A percentile compares a stretch with the other conserved stretches of the same genome.
Conservation (phyloP, 345 rosid species). For the Lepidium sativum region DNA sequence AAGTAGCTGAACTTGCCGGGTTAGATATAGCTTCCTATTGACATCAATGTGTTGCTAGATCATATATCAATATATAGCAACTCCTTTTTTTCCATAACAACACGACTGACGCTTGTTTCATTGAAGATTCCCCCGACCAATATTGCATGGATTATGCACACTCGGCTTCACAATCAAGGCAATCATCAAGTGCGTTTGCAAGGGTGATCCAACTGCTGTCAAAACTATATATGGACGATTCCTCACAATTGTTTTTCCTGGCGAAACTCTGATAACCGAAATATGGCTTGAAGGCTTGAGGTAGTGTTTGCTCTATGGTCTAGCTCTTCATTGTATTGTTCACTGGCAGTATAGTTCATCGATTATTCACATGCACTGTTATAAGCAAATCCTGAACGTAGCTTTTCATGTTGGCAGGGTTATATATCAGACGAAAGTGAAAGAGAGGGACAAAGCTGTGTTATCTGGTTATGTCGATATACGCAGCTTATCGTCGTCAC, state of each 20-base stretch:
- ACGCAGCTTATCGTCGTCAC: slow-evolving; percentile 33
- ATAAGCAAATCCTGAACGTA: background rate
- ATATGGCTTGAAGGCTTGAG: slow-evolving; percentile 83
- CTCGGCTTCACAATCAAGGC: slow-evolving; percentile 83
- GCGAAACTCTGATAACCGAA: slow-evolving; percentile 68
- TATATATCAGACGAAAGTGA: slow-evolving; percentile 52
- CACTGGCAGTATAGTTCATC: background rate
- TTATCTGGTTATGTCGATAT: slow-evolving; percentile 68
- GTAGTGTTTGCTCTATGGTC: slow-evolving; percentile 22
- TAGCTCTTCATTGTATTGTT: background rate
- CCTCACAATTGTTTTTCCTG: slow-evolving; percentile 78
- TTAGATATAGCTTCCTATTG: slow-evolving; percentile 22
- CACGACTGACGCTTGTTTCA: slow-evolving; percentile 15
- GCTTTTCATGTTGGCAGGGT: slow-evolving; percentile 42
- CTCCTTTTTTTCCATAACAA: background rate
- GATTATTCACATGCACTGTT: background rate
- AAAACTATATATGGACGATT: slow-evolving; percentile 62
- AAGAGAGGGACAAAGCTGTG: slow-evolving; percentile 55
- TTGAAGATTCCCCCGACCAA: slow-evolving; percentile 67
- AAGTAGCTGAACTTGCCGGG: slow-evolving; percentile 73
- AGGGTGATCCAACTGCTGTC: slow-evolving; percentile 52
- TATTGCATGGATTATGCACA: slow-evolving; percentile 82
- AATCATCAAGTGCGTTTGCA: slow-evolving; percentile 63
- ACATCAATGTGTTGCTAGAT: background rate
- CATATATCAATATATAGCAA: background rate